Evolutionary conservation across 192 early-diverging fungal genomes (phyloP), one percentile per base, ranked within the genome.

Genomic region (Dissophora ornata): DNA sequence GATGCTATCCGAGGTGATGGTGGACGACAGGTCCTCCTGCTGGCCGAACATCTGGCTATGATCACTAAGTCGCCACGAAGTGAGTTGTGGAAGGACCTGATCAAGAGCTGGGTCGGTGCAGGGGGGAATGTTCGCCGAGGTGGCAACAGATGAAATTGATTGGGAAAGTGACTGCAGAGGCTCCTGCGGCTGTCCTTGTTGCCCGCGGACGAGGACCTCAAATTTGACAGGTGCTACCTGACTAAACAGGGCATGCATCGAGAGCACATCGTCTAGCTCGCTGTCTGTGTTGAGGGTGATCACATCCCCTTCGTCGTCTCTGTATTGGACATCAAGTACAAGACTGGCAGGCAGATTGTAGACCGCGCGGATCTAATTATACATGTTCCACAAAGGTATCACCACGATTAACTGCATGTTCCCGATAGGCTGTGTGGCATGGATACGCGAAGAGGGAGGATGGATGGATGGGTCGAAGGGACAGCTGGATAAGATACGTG

Each of bases 281-380:
- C 62, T 59, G 15, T 74, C 70, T 1, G 70, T 74, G 25, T 65
- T 74, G 47, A 74, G 62, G 5, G 61, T 65, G 56, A 74, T 74
- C 22, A 65, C 47, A 33, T 74, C 70, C 4, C 62, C 70, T 47
- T 74, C 70, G 10, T 74, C 70, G 33, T 74, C 70, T 29, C 28
- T 57, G 48, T 73, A 73, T 9, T 65, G 62, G 5, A 74, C 62
- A 59, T 65, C 62, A 9, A 74, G 25, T 9, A 38, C 32, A 8
- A 46, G 34, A 18, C 55, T 46, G 24, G 55, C 32, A 4, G 70
- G 41, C 25, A 74, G 30, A 28, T 30, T 65, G 49, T 59, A 74
- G 26, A 74, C 62, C 11, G 48, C 38, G 45, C 70, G 70, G 41
- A 74, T 74, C 70, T 74, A 57, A 59, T 48, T 21, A 25, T 50